These are phyloP conservation scores for Collybiopsis confluens DNA, from an alignment of 768 basidiomycete species.

Conservation along the genomic window DNA sequence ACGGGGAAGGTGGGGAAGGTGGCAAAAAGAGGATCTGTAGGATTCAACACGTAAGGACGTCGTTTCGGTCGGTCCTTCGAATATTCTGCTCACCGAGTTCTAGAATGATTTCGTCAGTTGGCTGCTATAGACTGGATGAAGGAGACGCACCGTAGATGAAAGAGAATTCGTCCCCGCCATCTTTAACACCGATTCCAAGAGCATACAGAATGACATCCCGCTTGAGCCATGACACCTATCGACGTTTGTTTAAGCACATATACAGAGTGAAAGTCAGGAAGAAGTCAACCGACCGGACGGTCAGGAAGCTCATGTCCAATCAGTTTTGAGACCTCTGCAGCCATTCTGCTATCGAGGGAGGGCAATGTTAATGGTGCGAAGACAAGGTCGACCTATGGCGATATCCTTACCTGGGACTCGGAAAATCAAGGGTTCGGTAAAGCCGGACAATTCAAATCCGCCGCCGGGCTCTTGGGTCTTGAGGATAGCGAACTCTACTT, in stretches of 20 bases:
- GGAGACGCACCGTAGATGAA: slow-evolving; percentile 63
- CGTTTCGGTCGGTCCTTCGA: not conserved
- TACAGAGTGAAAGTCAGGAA: not conserved
- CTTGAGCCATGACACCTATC: slow-evolving; percentile 84
- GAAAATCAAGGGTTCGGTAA: no score
- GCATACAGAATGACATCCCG: slow-evolving; percentile 80
- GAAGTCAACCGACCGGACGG: slow-evolving; percentile 42
- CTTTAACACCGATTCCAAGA: slow-evolving; percentile 77
- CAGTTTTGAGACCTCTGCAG: slow-evolving; percentile 59
- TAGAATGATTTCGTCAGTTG: not conserved
- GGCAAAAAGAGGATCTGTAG: slow-evolving; percentile 62
- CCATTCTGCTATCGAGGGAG: slow-evolving; percentile 29
- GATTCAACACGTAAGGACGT: not conserved
- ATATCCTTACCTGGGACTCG: slow-evolving; percentile 3
- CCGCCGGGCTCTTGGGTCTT: no score
- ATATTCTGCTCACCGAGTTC: not conserved
- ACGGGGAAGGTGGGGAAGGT: slow-evolving; percentile 86
- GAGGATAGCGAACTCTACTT: no score
- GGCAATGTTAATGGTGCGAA: not conserved
- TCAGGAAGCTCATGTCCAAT: slow-evolving; percentile 54
- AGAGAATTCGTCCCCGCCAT: slow-evolving; percentile 47
- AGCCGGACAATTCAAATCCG: not conserved
- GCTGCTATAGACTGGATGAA: no score
- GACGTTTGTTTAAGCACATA: not conserved
- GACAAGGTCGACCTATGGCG: no score